A percentile compares a stretch with the other conserved stretches of the same genome.
Evolutionary conservation across 768 basidiomycete species (phyloP).

Genomic region (Xerocomellus intermedius): DNA sequence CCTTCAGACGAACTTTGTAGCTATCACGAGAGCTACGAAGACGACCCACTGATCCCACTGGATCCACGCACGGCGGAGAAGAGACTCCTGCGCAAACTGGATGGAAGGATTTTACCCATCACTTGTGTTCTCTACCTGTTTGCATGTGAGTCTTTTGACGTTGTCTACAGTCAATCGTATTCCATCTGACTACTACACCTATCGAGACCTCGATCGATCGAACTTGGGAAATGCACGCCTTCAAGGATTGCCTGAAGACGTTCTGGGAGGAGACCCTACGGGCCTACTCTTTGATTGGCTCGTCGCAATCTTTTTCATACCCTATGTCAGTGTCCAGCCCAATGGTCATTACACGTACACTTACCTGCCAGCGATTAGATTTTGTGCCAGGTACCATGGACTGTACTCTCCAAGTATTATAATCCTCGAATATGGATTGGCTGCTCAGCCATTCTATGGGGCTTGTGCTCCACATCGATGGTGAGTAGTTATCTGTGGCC

Average conservation of each 20-base stretch:
- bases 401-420: conserved; percentile 63
- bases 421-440: conserved; percentile 71
- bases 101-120: conserved; percentile 66
- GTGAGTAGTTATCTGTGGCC: conserved; percentile 30
- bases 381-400: conserved; percentile 66
- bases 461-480: conserved; percentile 69
- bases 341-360: background rate
- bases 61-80: conserved; percentile 41
- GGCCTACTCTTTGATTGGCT: conserved; percentile 77
- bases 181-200: background rate
- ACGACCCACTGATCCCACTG: conserved; percentile 19
- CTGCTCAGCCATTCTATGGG: conserved; percentile 70
- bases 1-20: conserved; percentile 4
- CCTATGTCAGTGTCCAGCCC: conserved; percentile 53
- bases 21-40: conserved; percentile 10
- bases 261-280: conserved; percentile 64
- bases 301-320: conserved; percentile 74
- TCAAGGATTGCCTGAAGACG: conserved; percentile 64
- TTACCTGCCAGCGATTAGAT: conserved; percentile 44
- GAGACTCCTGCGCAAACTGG: conserved; percentile 61
- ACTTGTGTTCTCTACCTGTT: conserved; percentile 73
- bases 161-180: background rate
- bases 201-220: conserved; percentile 62
- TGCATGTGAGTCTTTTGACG: conserved; percentile 52
- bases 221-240: conserved; percentile 80